Percentiles rank a stretch among this genome's conserved stretches.
Conservation (phyloP, 257 asterid genomes). For the Solanum appendiculatum region DNA sequence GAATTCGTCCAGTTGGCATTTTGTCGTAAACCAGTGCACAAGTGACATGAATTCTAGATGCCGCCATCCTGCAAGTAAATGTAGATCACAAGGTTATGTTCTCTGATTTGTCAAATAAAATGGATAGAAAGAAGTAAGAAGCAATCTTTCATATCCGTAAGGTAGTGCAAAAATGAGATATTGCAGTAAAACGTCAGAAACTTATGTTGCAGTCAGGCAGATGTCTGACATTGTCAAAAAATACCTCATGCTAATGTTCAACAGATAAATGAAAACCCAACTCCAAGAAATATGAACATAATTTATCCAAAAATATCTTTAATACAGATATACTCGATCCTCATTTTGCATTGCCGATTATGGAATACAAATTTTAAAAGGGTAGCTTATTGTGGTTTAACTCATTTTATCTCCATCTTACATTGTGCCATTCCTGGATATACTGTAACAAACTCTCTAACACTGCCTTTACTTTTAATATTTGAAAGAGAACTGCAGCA, state of each 20-base stretch:
- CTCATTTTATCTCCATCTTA: neutral
- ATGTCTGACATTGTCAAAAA: neutral
- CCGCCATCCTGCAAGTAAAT: conserved; percentile 48
- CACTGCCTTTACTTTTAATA: neutral
- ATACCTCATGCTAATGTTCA: neutral
- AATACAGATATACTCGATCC: neutral
- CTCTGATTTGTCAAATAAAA: neutral
- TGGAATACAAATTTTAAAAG: neutral
- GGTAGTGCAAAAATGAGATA: neutral
- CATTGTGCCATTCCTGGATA: neutral
- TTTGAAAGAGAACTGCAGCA: neutral
- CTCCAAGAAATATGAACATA: neutral
- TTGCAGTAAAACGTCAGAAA: neutral
- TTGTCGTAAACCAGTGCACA: conserved; percentile 87
- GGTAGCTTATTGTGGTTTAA: neutral
- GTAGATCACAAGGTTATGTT: neutral
- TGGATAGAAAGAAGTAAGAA: neutral
- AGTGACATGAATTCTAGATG: conserved; percentile 79
- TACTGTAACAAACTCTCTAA: neutral
- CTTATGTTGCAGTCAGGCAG: neutral
- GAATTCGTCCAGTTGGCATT: conserved; percentile 82
- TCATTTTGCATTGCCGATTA: neutral
- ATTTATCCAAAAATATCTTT: too few species aligned
- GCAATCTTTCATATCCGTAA: neutral
- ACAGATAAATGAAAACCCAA: neutral